Base-by-base conservation (phyloP, 805 yeast species). In the Tetrapisispora iriomotensis region DNA sequence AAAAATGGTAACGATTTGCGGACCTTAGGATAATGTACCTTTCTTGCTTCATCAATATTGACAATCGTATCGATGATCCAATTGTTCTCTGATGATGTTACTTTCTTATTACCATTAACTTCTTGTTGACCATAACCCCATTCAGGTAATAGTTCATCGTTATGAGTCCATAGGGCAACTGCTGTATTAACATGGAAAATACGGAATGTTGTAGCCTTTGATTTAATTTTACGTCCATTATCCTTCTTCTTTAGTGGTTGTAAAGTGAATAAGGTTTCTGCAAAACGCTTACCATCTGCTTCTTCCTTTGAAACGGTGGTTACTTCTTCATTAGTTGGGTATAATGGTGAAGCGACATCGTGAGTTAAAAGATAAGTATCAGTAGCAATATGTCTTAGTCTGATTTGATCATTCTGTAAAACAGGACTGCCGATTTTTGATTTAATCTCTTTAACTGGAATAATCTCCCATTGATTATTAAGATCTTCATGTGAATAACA, bases 111-210 rank as follows among this genome's bases (percentile, higher is more conserved):
- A 57, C 98, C 98, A 58, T 92, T 86, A 43, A 92, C 87, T 65
- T 92, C 99, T 58, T 81, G 87, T 59, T 92, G 97, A 38, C 67
- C 65, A 58, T 77, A 83, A 1, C 82, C 98, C 99, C 99, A 92
- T 13, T 85, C 96, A 15, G 99, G 98, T 43, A 92, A 74, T 31
- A 75, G 58, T 42, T 73, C 78, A 53, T 84, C 95, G 51, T 79
- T 72, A 54, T 85, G 95, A 5, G 96, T 82, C 94, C 95, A 88
- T 75, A 92, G 73, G 15, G 95, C 90, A 33, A 94, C 97, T 36
- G 82, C 75, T 1, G 96, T 84, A 40, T 82, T 87, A 19, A 77
- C 80, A 58, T 92, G 97, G 43, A 87, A 65, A 19, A 92, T 54
- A 51, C 79, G 79, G 55, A 92, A 63, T 9, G 72, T 63, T 4